A percentile compares a stretch with the other conserved stretches of the same genome.
phyloP scores from a whole-genome alignment of 2,329 filamentous ascomycete genomes.

The Epicoccum sorghinum region DNA sequence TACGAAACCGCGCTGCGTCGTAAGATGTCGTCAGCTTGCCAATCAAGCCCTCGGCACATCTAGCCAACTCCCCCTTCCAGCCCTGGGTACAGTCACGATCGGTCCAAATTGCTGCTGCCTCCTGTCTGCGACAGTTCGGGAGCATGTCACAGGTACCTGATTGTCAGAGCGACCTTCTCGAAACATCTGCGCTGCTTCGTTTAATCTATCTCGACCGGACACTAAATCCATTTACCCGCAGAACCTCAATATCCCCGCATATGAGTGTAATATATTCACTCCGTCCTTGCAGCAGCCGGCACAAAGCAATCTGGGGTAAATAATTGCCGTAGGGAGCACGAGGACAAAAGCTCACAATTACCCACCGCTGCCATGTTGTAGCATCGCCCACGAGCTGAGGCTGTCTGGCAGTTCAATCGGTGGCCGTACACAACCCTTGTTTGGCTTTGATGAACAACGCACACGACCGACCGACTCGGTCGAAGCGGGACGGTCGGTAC shows the following conservation, averaged over 20 bases:
- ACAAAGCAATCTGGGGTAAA: slow-evolving; percentile 36
- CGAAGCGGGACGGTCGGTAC: slow-evolving; percentile 9
- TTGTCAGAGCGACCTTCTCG: slow-evolving; percentile 27
- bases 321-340: slow-evolving; percentile 32
- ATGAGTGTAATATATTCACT: slow-evolving; percentile 36
- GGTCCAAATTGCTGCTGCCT: slow-evolving; percentile 27
- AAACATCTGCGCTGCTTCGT: slow-evolving; percentile 42
- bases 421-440: slow-evolving; percentile 22
- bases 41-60: slow-evolving; percentile 24
- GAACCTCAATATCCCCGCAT: slow-evolving; percentile 40
- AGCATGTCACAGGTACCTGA: slow-evolving; percentile 9
- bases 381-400: slow-evolving; percentile 25
- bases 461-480: slow-evolving; percentile 9
- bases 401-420: slow-evolving; percentile 21
- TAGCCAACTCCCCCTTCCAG: slow-evolving; percentile 22
- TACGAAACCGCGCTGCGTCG: slow-evolving; percentile 40
- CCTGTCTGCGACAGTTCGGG: slow-evolving; percentile 20
- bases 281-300: slow-evolving; percentile 33
- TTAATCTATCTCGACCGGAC: slow-evolving; percentile 40
- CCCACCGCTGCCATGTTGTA: slow-evolving; percentile 24
- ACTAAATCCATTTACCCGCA: slow-evolving; percentile 24
- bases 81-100: slow-evolving; percentile 22
- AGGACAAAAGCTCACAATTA: slow-evolving; percentile 23
- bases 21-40: slow-evolving; percentile 37
- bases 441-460: slow-evolving; percentile 18